Conservation (phyloP, 129 eudicot genomes). For the Flaveria sonorensis region DNA sequence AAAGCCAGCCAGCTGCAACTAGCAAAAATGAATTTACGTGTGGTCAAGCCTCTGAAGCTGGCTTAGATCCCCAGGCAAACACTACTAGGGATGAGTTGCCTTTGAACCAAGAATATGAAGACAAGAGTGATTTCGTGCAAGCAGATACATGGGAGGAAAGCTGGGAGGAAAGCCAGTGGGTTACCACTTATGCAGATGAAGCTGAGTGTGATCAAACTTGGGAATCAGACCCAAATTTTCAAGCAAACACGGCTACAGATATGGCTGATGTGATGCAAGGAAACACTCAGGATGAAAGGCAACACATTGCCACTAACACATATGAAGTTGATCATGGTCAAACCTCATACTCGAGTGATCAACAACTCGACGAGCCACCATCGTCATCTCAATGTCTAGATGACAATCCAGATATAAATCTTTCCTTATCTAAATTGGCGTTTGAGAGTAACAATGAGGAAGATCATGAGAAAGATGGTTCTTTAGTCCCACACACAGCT, state of each 20-base stretch:
- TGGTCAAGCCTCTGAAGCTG: slow-evolving; percentile 8
- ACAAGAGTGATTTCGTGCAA: background rate
- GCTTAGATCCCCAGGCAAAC: background rate
- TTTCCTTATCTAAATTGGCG: slow-evolving; percentile 12
- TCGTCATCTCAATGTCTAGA: slow-evolving; percentile 19
- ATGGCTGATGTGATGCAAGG: slow-evolving; percentile 6
- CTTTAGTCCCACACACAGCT: slow-evolving; percentile 1
- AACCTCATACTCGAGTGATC: slow-evolving; percentile 18
- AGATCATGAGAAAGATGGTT: slow-evolving; percentile 11
- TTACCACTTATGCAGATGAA: background rate
- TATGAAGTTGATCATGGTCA: slow-evolving; percentile 22
- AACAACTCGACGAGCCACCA: slow-evolving; percentile 11
- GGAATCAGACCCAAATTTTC: slow-evolving; percentile 18
- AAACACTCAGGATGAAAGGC: slow-evolving; percentile 13
- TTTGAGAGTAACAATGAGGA: slow-evolving; percentile 23
- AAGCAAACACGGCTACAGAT: background rate
- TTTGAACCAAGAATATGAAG: background rate
- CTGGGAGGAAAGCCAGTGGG: background rate
- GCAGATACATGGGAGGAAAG: slow-evolving; percentile 6
- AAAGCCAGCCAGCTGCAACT: background rate
- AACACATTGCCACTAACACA: slow-evolving; percentile 3
- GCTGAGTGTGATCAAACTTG: background rate
- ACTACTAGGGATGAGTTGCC: background rate
- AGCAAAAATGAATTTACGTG: background rate
- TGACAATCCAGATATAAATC: slow-evolving; percentile 1